These are phyloP conservation scores for Megacollybia marginata DNA, from an alignment of 768 basidiomycete genomes.

Conservation along the genomic window DNA sequence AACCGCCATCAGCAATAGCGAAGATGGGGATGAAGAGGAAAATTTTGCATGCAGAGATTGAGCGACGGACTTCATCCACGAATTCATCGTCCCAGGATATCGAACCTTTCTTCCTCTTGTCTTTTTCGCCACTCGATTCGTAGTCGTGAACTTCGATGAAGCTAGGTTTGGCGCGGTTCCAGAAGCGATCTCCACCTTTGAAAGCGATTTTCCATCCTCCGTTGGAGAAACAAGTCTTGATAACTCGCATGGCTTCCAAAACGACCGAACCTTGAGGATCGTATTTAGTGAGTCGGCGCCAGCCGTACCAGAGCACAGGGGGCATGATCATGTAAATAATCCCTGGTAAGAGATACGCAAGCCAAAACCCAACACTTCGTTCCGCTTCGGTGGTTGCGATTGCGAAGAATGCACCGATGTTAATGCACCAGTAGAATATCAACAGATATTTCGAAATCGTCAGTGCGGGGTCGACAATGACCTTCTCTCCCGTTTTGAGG, in stretches of 20 bases:
- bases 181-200: slow-evolving; percentile 18
- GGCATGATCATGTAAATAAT: slow-evolving; percentile 24
- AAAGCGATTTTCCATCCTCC: slow-evolving; percentile 7
- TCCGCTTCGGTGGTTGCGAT: slow-evolving; percentile 16
- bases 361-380: slow-evolving; percentile 19
- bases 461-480: slow-evolving; percentile 27
- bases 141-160: background rate
- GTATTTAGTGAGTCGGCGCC: slow-evolving; percentile 18
- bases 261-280: slow-evolving; percentile 30
- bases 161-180: slow-evolving; percentile 19
- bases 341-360: slow-evolving; percentile 13
- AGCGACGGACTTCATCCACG: slow-evolving; percentile 23
- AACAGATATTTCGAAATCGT: slow-evolving; percentile 21
- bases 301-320: slow-evolving; percentile 19
- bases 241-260: slow-evolving; percentile 17
- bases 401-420: slow-evolving; percentile 23
- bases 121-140: slow-evolving; percentile 11
- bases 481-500: slow-evolving; percentile 18
- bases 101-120: background rate
- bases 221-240: slow-evolving; percentile 1
- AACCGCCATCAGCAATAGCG: slow-evolving; percentile 20
- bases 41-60: slow-evolving; percentile 23
- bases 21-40: slow-evolving; percentile 24
- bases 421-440: slow-evolving; percentile 21
- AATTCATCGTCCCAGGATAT: slow-evolving; percentile 25